A percentile compares a stretch with the other conserved stretches of the same genome.
Evolutionary conservation across 2,329 filamentous ascomycete species (phyloP).

Genomic region (Aureobasidium sp.): DNA sequence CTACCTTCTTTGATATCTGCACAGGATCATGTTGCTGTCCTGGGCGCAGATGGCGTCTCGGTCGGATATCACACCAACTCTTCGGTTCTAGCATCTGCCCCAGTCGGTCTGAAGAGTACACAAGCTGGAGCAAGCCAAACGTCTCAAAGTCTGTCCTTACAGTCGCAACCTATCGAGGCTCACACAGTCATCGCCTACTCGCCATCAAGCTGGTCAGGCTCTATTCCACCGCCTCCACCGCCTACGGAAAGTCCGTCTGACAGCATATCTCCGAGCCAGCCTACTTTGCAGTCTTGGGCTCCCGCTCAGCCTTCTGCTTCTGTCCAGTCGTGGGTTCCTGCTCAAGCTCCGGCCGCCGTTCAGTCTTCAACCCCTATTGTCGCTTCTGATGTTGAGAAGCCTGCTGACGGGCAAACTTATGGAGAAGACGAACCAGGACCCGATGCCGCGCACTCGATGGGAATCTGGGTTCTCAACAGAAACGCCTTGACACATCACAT

Average conservation of each 20-base stretch:
- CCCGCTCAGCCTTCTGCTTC: neutral
- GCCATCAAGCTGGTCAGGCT: neutral
- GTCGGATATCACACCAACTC: neutral
- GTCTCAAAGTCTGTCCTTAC: neutral
- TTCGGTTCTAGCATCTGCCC: neutral
- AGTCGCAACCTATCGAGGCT: neutral
- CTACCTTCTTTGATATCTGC: neutral
- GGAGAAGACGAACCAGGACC: neutral
- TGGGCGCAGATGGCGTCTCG: neutral
- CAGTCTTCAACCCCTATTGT: neutral
- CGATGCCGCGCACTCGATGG: neutral
- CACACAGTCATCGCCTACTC: neutral
- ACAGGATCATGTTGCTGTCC: neutral
- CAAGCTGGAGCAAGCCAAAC: neutral
- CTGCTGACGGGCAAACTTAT: neutral
- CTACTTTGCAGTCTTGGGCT: neutral
- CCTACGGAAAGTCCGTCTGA: neutral
- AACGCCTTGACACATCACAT: neutral
- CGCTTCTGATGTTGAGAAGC: neutral
- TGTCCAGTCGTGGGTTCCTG: neutral
- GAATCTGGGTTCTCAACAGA: constrained; percentile 8
- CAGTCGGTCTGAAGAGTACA: neutral
- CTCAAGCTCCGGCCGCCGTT: neutral
- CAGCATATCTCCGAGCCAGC: neutral
- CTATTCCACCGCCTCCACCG: neutral